Evolutionary conservation across 148 eudicot species (phyloP).

Genomic region (Vaccinium macrocarpon): DNA sequence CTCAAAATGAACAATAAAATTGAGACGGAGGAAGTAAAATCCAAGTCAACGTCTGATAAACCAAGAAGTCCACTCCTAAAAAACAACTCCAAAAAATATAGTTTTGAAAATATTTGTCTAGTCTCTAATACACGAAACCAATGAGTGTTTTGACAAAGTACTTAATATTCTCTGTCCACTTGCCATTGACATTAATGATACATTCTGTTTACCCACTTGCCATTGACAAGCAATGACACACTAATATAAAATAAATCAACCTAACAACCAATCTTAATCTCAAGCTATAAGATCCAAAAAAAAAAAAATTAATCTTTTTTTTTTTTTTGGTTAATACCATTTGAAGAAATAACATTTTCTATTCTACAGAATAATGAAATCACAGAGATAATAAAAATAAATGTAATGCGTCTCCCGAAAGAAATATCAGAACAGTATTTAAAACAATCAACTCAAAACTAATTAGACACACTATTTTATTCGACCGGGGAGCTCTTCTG

Average conservation of each 20-base stretch:
- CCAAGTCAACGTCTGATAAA: too few relatives aligned
- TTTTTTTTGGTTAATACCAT: too few relatives aligned
- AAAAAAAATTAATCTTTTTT: too few relatives aligned
- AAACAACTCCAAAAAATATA: background rate
- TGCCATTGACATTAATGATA: background rate
- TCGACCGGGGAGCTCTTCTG: background rate
- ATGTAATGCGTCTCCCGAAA: too few relatives aligned
- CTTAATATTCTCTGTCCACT: background rate
- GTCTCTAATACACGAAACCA: background rate
- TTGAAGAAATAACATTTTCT: background rate
- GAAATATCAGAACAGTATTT: too few relatives aligned
- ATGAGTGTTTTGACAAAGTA: background rate
- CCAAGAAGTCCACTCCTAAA: background rate
- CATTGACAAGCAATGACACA: background rate
- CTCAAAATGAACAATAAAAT: too few relatives aligned
- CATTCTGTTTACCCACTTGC: background rate
- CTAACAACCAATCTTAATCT: background rate
- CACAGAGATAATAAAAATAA: too few relatives aligned
- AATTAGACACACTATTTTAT: too few relatives aligned
- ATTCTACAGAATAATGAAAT: background rate
- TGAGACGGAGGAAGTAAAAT: too few relatives aligned
- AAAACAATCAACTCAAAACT: too few relatives aligned
- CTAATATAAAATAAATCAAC: background rate
- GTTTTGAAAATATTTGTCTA: background rate
- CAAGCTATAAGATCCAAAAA: background rate